Conservation (phyloP, 2,329 filamentous ascomycete species). For the Alternaria novae-zelandiae region DNA sequence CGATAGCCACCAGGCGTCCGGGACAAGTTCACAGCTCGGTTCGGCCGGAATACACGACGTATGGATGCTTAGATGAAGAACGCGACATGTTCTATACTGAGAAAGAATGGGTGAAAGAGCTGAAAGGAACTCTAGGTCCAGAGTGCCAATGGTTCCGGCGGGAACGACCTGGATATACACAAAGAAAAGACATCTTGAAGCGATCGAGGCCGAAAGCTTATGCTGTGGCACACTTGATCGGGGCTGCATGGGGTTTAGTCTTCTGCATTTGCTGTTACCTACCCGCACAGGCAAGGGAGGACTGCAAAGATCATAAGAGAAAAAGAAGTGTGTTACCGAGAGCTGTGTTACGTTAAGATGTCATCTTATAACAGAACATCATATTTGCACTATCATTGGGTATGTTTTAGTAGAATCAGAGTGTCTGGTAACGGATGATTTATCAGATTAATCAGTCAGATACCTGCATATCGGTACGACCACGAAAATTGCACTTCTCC, state of each 20-base stretch:
- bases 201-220: background rate
- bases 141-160: background rate
- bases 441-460: background rate
- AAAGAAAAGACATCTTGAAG: background rate
- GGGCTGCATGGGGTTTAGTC: background rate
- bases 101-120: background rate
- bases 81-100: background rate
- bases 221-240: background rate
- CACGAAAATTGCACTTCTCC: constrained; percentile 22
- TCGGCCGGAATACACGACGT: background rate
- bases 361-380: background rate
- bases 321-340: background rate
- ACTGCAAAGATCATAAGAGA: background rate
- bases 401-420: background rate
- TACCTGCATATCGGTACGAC: background rate
- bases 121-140: background rate
- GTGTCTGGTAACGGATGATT: background rate
- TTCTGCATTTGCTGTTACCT: background rate
- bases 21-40: background rate
- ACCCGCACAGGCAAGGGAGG: background rate
- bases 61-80: background rate
- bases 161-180: background rate
- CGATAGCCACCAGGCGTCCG: background rate
- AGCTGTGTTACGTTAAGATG: background rate
- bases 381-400: background rate